These are phyloP conservation scores for Carpinus fangiana DNA, from an alignment of 306 rosid genomes.

Conservation along the genomic window DNA sequence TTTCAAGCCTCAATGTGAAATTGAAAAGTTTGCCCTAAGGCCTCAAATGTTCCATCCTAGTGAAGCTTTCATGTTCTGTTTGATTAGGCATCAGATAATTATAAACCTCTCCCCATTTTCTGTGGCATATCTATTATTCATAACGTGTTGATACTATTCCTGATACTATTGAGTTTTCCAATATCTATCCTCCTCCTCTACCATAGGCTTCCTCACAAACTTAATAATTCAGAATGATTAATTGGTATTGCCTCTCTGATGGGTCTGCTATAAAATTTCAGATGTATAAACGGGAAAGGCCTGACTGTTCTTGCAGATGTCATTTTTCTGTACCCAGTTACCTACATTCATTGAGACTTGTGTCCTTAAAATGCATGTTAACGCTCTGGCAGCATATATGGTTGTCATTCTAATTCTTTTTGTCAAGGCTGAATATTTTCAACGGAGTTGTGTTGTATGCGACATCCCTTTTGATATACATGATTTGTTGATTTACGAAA, in stretches of 20 bases:
- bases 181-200: neutral
- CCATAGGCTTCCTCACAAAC: neutral
- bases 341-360: neutral
- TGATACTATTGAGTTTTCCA: neutral
- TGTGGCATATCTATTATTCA: neutral
- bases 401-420: neutral
- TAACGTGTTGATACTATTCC: neutral
- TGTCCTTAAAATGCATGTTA: neutral
- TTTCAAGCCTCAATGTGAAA: slow-evolving; percentile 1
- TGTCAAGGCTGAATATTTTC: neutral
- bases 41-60: neutral
- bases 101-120: neutral
- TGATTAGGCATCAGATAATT: neutral
- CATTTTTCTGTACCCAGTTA: neutral
- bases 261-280: neutral
- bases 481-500: neutral
- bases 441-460: neutral
- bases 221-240: neutral
- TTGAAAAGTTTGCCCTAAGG: neutral
- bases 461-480: neutral
- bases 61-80: slow-evolving; percentile 1
- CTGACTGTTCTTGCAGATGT: neutral
- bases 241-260: neutral
- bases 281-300: neutral
- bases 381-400: neutral